Percentiles rank a stretch among this genome's conserved stretches.
These are phyloP conservation scores for Retiboletus fuscus DNA, from an alignment of 1,284 basidiomycete species.

Conservation along the genomic window DNA sequence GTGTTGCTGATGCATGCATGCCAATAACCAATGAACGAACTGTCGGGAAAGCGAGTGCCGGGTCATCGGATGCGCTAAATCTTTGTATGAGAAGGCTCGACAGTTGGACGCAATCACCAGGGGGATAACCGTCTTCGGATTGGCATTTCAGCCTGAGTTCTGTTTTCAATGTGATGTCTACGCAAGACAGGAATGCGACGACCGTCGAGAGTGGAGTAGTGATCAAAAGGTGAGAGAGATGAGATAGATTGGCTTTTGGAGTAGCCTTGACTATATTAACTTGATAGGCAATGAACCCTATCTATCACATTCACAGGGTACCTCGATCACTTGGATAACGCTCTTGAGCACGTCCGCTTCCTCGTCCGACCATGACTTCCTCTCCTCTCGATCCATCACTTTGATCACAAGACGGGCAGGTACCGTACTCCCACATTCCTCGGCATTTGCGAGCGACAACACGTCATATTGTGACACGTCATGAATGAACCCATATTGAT, in stretches of 20 bases:
- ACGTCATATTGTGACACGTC: too few species aligned
- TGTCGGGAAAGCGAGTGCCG: neutral
- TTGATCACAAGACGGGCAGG: too few species aligned
- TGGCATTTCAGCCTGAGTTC: neutral
- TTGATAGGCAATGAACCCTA: too few species aligned
- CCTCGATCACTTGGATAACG: too few species aligned
- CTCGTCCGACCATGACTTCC: too few species aligned
- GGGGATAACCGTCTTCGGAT: neutral
- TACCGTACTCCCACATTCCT: too few species aligned
- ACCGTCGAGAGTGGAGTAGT: slow-evolving; percentile 12
- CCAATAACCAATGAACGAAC: neutral
- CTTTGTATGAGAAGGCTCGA: slow-evolving; percentile 3
- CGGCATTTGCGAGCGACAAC: too few species aligned
- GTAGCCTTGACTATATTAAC: neutral
- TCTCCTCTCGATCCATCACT: too few species aligned
- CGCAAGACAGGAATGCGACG: slow-evolving; percentile 14
- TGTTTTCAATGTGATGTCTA: slow-evolving; percentile 15
- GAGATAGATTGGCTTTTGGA: slow-evolving; percentile 6
- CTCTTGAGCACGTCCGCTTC: too few species aligned
- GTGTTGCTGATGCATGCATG: too few species aligned
- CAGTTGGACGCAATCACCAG: neutral
- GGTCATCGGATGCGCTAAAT: neutral
- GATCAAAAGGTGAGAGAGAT: neutral
- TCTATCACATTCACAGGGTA: too few species aligned
- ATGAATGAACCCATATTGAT: too few species aligned